Conservation (phyloP, 1,139 yeast species). For the Suhomyces taliae region DNA sequence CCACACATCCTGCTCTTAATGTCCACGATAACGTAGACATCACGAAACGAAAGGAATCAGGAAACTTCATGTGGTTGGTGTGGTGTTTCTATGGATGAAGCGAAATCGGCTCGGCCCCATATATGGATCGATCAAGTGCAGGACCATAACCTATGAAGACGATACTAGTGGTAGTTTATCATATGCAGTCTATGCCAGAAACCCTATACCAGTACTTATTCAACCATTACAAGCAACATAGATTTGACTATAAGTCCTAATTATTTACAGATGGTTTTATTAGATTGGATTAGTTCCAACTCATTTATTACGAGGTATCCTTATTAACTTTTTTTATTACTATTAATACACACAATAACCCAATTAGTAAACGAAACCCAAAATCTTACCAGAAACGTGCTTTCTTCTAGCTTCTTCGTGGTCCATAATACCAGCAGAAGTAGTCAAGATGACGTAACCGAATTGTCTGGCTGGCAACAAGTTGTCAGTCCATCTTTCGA, state of each 20-base stretch:
- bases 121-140: no score
- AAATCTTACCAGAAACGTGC: slow-evolving; percentile 97
- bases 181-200: background rate
- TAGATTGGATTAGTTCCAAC: background rate
- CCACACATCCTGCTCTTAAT: slow-evolving; percentile 63
- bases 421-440: slow-evolving; percentile 99
- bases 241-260: no score
- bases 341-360: slow-evolving; percentile 8
- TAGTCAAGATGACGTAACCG: slow-evolving; percentile 94
- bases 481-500: slow-evolving; percentile 98
- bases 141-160: no score
- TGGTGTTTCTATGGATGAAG: background rate
- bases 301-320: background rate
- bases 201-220: no score
- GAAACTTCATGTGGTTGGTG: slow-evolving; percentile 6
- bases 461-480: slow-evolving; percentile 98
- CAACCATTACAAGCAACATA: background rate
- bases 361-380: slow-evolving; percentile 81
- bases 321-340: slow-evolving; percentile 3
- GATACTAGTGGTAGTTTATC: no score
- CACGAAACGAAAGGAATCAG: slow-evolving; percentile 30
- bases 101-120: no score
- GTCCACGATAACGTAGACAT: slow-evolving; percentile 45
- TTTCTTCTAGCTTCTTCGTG: slow-evolving; percentile 99
- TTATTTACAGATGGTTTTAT: no score